Conservation (phyloP, 768 basidiomycete species). For the Hypholoma fasciculare region DNA sequence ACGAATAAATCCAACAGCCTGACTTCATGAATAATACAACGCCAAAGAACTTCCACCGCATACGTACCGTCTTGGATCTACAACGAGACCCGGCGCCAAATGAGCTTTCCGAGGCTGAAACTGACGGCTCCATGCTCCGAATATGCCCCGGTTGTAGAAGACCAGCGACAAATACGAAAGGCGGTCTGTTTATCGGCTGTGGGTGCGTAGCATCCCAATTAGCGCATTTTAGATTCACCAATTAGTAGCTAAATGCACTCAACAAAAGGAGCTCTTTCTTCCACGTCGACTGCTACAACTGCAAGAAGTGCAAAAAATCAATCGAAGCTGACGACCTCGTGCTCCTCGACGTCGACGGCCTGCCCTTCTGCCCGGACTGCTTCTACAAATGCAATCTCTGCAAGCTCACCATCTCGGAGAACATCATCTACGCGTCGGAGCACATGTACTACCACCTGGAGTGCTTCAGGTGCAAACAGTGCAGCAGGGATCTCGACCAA, state of each 20-base stretch:
- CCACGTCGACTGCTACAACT: conserved; percentile 19
- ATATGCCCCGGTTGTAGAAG: conserved; percentile 14
- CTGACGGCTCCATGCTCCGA: neutral
- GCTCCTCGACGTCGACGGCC: conserved; percentile 15
- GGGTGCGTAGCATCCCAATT: conserved; percentile 8
- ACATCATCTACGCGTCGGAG: neutral
- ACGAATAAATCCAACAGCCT: neutral
- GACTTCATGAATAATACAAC: neutral
- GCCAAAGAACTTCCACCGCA: neutral
- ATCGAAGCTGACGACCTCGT: conserved; percentile 13
- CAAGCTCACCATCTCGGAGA: conserved; percentile 8
- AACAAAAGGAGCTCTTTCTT: conserved; percentile 11
- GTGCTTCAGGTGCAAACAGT: conserved; percentile 18
- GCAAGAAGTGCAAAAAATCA: conserved; percentile 13
- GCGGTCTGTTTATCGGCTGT: conserved; percentile 14
- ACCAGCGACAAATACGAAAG: conserved; percentile 16
- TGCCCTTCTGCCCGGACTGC: conserved; percentile 16
- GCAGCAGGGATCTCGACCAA: conserved; percentile 9
- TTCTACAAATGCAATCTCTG: conserved; percentile 14
- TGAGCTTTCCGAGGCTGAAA: neutral
- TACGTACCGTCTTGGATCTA: neutral
- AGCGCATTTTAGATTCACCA: neutral
- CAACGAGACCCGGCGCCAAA: neutral
- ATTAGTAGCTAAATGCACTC: neutral
- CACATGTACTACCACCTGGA: conserved; percentile 10